Evolutionary conservation across 2,329 filamentous ascomycete genomes (phyloP).

Genomic region (Nothopassalora personata): DNA sequence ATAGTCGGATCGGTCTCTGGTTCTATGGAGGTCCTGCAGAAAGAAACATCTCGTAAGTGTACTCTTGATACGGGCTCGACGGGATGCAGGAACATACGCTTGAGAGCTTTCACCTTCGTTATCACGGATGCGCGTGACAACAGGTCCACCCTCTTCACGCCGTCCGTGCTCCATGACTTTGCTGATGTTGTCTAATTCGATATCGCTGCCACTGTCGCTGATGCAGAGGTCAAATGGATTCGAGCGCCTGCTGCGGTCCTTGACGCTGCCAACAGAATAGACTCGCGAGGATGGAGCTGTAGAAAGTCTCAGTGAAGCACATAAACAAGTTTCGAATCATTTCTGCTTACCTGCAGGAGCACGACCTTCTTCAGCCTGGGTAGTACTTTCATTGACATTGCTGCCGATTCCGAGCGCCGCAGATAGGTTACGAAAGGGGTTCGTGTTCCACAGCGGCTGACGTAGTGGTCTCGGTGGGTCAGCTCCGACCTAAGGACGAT

Average conservation of each 20-base stretch:
- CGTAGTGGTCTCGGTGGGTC: not conserved
- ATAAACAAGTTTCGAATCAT: not conserved
- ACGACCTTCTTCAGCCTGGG: not conserved
- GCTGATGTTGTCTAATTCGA: slow-evolving; percentile 14
- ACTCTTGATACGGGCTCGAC: slow-evolving; percentile 27
- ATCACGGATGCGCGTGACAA: not conserved
- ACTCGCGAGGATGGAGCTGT: not conserved
- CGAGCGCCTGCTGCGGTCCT: slow-evolving; percentile 2
- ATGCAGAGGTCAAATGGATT: slow-evolving; percentile 28
- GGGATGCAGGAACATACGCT: slow-evolving; percentile 29
- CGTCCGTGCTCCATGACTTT: slow-evolving; percentile 13
- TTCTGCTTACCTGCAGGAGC: not conserved
- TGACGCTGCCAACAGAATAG: not conserved
- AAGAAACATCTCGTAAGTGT: slow-evolving; percentile 33
- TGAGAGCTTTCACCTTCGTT: slow-evolving; percentile 22
- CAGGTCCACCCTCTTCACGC: slow-evolving; percentile 7
- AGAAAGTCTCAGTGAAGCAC: not conserved
- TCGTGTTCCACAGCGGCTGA: not conserved
- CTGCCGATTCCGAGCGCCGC: not conserved
- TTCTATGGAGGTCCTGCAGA: slow-evolving; percentile 20
- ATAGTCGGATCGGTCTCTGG: slow-evolving; percentile 24
- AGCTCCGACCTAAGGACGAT: not conserved
- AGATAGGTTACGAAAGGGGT: not conserved
- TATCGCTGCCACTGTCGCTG: slow-evolving; percentile 21
- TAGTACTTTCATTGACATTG: not conserved